Conservation (phyloP, 257 asterid genomes). For the Solanum chaucha region DNA sequence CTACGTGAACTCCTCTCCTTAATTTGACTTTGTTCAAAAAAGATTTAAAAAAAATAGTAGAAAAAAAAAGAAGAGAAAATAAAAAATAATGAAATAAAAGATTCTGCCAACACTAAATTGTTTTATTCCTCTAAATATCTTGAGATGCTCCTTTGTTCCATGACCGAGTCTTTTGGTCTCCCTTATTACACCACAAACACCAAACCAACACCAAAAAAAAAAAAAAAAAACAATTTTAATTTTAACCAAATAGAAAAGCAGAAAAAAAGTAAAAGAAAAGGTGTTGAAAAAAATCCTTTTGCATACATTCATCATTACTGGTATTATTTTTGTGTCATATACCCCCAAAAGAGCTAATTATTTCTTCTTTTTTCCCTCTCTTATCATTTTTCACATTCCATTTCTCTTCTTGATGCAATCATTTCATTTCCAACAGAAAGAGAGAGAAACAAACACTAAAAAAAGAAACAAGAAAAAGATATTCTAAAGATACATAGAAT, state of each 20-base stretch:
- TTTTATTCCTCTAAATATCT: conserved; percentile 12
- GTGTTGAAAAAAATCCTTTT: not conserved
- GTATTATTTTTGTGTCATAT: not conserved
- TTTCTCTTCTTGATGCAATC: not conserved
- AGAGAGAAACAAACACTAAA: not conserved
- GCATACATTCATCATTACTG: not conserved
- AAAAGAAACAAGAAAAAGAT: conserved; percentile 1
- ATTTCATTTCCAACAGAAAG: conserved; percentile 8
- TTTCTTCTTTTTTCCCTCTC: not conserved
- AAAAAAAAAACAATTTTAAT: not conserved
- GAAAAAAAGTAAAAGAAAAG: conserved; percentile 1
- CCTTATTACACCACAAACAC: conserved; percentile 30
- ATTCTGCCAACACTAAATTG: not conserved
- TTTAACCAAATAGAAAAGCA: not conserved
- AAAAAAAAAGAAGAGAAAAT: not conserved
- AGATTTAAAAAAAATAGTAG: not conserved
- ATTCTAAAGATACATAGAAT: not conserved
- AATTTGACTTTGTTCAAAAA: not conserved
- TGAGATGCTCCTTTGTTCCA: conserved; percentile 39
- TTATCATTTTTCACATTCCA: not conserved
- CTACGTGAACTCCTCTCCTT: conserved; percentile 31
- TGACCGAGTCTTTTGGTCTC: conserved; percentile 34
- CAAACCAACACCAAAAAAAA: not conserved
- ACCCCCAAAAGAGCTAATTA: not conserved
- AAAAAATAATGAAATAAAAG: not conserved